Base-by-base conservation (phyloP, 257 asterid species). In the Striga asiatica region DNA sequence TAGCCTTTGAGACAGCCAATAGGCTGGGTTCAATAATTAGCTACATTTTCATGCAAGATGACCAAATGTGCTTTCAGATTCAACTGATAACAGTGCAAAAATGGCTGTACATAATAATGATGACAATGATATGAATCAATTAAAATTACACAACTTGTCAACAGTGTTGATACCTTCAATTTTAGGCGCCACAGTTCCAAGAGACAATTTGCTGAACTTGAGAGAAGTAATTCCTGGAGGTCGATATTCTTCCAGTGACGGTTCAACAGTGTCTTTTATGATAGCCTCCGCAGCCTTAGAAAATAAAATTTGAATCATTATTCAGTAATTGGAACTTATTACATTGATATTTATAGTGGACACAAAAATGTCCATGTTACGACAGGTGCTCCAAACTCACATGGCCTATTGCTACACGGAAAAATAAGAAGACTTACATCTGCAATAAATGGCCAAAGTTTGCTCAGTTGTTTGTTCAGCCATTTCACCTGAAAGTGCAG, bases 171-270 rank as follows among this genome's bases (percentile, higher is more conserved):
- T 64, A 89, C 98, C 98, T 85, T 89, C 98, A 64, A 89, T 82
- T 66, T 89, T 89, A 12, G 98, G 98, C 53, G 96, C 94, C 81
- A 89, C 98, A 31, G 91, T 86, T 63, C 98, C 98, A 27, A 89
- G 88, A 20, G 98, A 79, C 65, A 89, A 69, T 75, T 81, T 81
- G 66, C 82, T 81, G 80, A 89, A 89, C 72, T 86, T 86, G 72
- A 89, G 62, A 20, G 94, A 83, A n/a, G 84, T 66, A 54, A 89
- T 89, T 58, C 96, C 98, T 8, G 95, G 71, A 25, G 96, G 94
- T 13, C 94, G 86, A 64, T 91, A 91, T 31, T 83, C 92, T 74
- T 91, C 98, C 81, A 91, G 73, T 42, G 79, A 75, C 46, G 98
- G 98, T 74, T 91, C 98, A 38, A 91, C 98, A 29, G 95, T 74